These are phyloP conservation scores for Botrytis elliptica DNA, from an alignment of 2,329 filamentous ascomycete species.

Conservation along the genomic window DNA sequence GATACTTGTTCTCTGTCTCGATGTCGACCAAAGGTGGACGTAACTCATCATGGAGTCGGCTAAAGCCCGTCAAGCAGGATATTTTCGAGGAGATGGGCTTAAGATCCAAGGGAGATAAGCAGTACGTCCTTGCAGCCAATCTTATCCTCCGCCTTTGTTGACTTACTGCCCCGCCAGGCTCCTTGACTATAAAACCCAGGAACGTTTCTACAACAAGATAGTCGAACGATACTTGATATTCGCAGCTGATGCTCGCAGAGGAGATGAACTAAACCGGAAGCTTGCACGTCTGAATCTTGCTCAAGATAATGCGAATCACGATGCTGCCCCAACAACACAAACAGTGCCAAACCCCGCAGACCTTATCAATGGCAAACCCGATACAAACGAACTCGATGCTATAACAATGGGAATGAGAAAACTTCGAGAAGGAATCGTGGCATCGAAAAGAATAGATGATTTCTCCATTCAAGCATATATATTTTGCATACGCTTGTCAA, in stretches of 20 bases:
- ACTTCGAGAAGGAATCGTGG: constrained; percentile 84
- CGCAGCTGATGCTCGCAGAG: constrained; percentile 70
- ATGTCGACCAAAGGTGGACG: constrained; percentile 40
- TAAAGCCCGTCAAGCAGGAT: constrained; percentile 74
- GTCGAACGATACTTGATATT: constrained; percentile 87
- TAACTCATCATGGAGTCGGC: constrained; percentile 60
- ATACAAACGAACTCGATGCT: constrained; percentile 26
- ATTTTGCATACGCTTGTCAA: constrained; percentile 82
- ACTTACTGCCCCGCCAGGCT: constrained; percentile 50
- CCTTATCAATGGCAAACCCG: constrained; percentile 20
- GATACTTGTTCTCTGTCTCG: constrained; percentile 17
- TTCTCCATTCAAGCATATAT: constrained; percentile 90
- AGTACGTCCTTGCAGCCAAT: constrained; percentile 49
- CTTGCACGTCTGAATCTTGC: constrained; percentile 58
- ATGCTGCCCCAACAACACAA: constrained; percentile 29
- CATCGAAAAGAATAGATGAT: constrained; percentile 69
- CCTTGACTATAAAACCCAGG: constrained; percentile 73
- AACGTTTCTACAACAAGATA: constrained; percentile 83
- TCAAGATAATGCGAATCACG: constrained; percentile 28
- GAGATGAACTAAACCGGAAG: constrained; percentile 70
- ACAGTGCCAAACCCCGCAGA: constrained; percentile 21
- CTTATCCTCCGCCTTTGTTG: constrained; percentile 15
- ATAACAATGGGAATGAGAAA: constrained; percentile 86
- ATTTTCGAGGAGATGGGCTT: constrained; percentile 79
- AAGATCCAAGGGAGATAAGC: constrained; percentile 86